Evolutionary conservation across 2,329 filamentous ascomycete species (phyloP).

Genomic region (Emericellopsis atlantica): DNA sequence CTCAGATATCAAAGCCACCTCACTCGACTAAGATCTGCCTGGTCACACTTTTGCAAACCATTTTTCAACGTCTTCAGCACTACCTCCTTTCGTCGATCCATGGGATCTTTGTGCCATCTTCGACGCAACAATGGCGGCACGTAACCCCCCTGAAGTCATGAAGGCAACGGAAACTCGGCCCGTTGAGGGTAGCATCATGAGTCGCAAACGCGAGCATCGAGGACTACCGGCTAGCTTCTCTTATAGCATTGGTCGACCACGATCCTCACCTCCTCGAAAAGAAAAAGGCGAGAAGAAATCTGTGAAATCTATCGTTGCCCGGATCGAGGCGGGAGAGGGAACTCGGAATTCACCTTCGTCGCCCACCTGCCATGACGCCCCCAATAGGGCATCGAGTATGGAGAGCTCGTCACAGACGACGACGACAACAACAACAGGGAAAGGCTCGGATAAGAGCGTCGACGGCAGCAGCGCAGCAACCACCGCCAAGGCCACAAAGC

Average conservation of each 20-base stretch:
- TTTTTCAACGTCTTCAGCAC: too few species aligned
- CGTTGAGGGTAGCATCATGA: slow-evolving; percentile 3
- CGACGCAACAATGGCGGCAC: too few species aligned
- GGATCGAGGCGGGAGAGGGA: slow-evolving; percentile 1
- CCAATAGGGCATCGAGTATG: neutral
- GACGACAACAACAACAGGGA: neutral
- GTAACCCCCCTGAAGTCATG: too few species aligned
- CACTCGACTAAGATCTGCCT: too few species aligned
- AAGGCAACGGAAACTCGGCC: too few species aligned
- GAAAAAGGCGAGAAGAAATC: neutral
- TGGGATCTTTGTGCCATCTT: too few species aligned
- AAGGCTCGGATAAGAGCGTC: neutral
- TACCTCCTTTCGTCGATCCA: too few species aligned
- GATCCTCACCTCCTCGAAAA: slow-evolving; percentile 4
- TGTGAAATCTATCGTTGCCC: neutral
- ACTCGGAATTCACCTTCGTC: slow-evolving; percentile 6
- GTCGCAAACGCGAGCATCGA: slow-evolving; percentile 6
- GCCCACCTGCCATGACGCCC: too few species aligned
- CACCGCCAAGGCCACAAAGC: neutral
- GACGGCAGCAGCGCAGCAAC: neutral
- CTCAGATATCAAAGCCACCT: too few species aligned
- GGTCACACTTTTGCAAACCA: too few species aligned
- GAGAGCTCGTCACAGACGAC: neutral
- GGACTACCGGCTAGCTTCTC: slow-evolving; percentile 14
- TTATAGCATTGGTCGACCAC: slow-evolving; percentile 12